These are phyloP conservation scores for Margaritispora aquatica DNA, from an alignment of 495 filamentous ascomycete genomes.

Conservation along the genomic window DNA sequence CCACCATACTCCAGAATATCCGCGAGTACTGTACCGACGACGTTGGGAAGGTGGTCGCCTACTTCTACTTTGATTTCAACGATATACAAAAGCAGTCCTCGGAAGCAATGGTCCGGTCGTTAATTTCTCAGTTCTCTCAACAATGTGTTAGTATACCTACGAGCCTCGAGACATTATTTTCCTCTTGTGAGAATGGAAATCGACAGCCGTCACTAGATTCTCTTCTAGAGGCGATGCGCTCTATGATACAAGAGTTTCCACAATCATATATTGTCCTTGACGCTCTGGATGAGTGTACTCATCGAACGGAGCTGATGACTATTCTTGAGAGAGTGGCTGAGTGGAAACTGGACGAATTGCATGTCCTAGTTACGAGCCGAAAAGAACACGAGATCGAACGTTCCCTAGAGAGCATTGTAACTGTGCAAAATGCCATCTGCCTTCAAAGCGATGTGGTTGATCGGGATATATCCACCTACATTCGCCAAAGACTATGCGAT, in stretches of 20 bases:
- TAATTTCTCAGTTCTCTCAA: slow-evolving; percentile 3
- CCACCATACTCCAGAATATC: no score
- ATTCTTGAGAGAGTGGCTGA: neutral
- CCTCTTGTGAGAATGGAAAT: slow-evolving; percentile 7
- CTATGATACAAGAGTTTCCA: slow-evolving; percentile 15
- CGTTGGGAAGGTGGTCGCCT: slow-evolving; percentile 9
- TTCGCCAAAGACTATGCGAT: slow-evolving; percentile 12
- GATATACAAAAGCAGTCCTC: slow-evolving; percentile 18
- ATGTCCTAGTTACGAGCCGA: slow-evolving; percentile 13
- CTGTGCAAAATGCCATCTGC: slow-evolving; percentile 5
- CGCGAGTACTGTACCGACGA: neutral
- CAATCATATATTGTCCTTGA: slow-evolving; percentile 18
- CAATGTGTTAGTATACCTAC: neutral
- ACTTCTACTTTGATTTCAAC: slow-evolving; percentile 32
- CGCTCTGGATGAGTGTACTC: slow-evolving; percentile 18
- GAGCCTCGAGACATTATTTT: slow-evolving; percentile 6
- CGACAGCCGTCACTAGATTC: slow-evolving; percentile 7
- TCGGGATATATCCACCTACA: slow-evolving; percentile 22
- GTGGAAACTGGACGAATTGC: slow-evolving; percentile 1
- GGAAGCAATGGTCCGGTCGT: slow-evolving; percentile 1
- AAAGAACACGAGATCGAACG: slow-evolving; percentile 11
- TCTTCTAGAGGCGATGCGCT: slow-evolving; percentile 10
- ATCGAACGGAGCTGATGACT: neutral
- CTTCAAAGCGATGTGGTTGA: slow-evolving; percentile 10
- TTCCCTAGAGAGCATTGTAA: neutral